Evolutionary conservation across 75 land plant species (phyloP).

Genomic region (Isoetes taiwanensis): DNA sequence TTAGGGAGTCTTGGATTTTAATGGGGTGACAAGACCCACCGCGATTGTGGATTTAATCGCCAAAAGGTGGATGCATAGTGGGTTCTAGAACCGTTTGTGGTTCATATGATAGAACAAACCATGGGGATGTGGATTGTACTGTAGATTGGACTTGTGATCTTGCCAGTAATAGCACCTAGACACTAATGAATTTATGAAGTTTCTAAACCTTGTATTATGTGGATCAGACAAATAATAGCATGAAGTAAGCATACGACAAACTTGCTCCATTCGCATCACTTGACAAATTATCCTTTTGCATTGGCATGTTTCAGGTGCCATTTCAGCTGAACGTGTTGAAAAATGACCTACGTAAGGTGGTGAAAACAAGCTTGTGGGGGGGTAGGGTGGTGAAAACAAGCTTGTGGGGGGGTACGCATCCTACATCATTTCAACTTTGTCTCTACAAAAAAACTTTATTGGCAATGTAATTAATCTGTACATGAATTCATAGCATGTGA

Average conservation of each 20-base stretch:
- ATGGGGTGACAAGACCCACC: not conserved
- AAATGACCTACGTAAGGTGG: slow-evolving; percentile 61
- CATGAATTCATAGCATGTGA: not conserved
- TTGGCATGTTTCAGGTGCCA: slow-evolving; percentile 45
- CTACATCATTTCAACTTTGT: not conserved
- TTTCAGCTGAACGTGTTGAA: slow-evolving; percentile 74
- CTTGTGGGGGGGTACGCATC: slow-evolving; percentile 83
- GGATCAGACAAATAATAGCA: not conserved
- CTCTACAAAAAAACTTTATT: not conserved
- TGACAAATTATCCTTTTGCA: not conserved
- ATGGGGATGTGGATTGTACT: too few relatives aligned
- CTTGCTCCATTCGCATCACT: not conserved
- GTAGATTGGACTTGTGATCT: too few relatives aligned
- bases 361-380: slow-evolving; percentile 83
- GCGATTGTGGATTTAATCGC: not conserved
- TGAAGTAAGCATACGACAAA: too few relatives aligned
- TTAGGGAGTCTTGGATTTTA: not conserved
- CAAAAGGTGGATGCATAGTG: too few relatives aligned
- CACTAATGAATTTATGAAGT: not conserved
- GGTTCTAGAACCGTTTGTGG: too few relatives aligned
- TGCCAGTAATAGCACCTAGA: too few relatives aligned
- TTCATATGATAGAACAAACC: too few relatives aligned
- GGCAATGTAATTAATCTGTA: not conserved
- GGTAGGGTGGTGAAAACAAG: slow-evolving; percentile 74
- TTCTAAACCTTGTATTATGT: not conserved